phyloP scores from a whole-genome alignment of 306 rosid species.

The Rubus parviflorus region DNA sequence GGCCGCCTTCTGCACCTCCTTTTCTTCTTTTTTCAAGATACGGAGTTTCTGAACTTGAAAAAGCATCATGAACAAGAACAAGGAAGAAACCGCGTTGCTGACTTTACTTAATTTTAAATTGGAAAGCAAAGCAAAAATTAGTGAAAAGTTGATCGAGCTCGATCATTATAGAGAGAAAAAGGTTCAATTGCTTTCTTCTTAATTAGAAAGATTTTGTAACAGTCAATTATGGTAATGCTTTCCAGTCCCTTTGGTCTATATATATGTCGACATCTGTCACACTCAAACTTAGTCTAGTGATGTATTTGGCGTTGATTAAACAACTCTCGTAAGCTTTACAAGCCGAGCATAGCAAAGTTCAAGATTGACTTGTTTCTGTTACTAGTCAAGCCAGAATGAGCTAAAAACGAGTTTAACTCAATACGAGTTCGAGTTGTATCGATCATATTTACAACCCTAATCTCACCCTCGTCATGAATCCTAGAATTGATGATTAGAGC shows the following conservation, averaged over 20 bases:
- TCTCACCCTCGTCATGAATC: too few species aligned
- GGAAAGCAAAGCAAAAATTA: neutral
- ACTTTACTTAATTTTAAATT: conserved; percentile 15
- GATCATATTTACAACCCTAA: too few species aligned
- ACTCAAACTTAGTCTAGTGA: neutral
- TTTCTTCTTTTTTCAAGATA: neutral
- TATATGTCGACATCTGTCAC: neutral
- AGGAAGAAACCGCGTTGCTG: conserved; percentile 55
- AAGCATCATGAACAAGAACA: conserved; percentile 14
- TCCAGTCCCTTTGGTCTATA: conserved; percentile 7
- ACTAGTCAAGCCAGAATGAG: neutral
- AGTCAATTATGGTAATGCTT: conserved; percentile 31
- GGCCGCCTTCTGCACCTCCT: conserved; percentile 30
- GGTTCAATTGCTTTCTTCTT: conserved; percentile 37
- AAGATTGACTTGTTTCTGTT: neutral
- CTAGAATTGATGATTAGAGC: too few species aligned
- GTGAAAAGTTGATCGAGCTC: conserved; percentile 9
- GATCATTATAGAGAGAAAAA: conserved; percentile 14
- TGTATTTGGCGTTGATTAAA: neutral
- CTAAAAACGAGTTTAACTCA: neutral
- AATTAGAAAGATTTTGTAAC: conserved; percentile 15
- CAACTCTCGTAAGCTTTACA: neutral
- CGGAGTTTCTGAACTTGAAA: conserved; percentile 5
- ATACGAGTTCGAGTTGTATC: too few species aligned
- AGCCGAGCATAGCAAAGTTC: neutral